Base-by-base conservation (phyloP, 1,284 basidiomycete species). In the Apiotrichum akiyoshidainum region DNA sequence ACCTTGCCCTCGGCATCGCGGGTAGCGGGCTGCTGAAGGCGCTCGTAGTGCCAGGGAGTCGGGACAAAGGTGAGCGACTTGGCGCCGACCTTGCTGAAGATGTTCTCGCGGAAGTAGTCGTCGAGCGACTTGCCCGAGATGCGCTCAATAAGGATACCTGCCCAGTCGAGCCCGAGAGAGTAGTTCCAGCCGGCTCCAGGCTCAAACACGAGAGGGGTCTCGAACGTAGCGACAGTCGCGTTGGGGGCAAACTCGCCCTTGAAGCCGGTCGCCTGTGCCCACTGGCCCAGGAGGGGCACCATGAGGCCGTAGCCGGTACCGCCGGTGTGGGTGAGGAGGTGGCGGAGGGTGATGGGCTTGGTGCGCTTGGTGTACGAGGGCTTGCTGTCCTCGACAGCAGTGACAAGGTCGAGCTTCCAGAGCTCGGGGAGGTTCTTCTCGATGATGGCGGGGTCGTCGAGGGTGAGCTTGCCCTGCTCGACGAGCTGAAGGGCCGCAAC, bases 91-190 rank as follows among this genome's bases (percentile, higher is more conserved):
- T 71, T 73, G 16, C 58, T 51, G 58, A 73, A 75, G 49, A 77
- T 61, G 63, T 76, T 47, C 22, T 71, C 58, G 53, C 72, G 60
- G 53, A 75, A 70, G 58, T 70, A 73, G 1, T 65, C 65, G 39
- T 73, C 73, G 13, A 77, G 64, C 2, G 59, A 54, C 21, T 61
- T 54, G 8, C 71, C 72, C 0, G 67, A 67, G 17, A 69, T 52
- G 21, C 75, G 68, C 41, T 65, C 61, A 40, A 78, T 64, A 48
- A 73, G 46, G 55, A 64, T 39, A n/a, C 70, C 75, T 9, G 66
- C 61, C 69, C 68, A 75, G 54, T 79, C 79, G 44, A 75, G 71
- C 0, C 70, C 69, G 31, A 64, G 59, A 7, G 55, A 52, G 63
- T 75, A 74, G 46, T 46, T 50, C 58, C 60, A 76, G 1, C 56